Evolutionary conservation across 2,329 filamentous ascomycete species (phyloP), one percentile per base, ranked within the genome.

Genomic region (Fusarium circinatum): DNA sequence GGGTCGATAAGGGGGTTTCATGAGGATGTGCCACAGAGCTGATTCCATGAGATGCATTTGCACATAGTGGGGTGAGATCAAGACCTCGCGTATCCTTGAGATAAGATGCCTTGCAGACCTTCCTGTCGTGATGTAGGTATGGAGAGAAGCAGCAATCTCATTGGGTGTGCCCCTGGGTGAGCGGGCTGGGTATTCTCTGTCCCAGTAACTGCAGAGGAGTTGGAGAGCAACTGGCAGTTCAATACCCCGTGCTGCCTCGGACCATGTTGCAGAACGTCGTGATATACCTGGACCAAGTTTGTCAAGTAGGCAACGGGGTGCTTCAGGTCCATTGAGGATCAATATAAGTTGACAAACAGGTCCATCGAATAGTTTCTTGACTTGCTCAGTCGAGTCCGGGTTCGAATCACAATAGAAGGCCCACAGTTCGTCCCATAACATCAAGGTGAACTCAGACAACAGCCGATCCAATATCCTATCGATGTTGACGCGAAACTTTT

Each of bases 41-140:
- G 82, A 82, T 60, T 83, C 82, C 72, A 81, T 79, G n/a, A 82
- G 67, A 56, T 83, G 81, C 69, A 83, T 79, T 61, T 83, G 82
- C 17, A 83, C 80, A 56, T 79, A 78, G 41, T 83, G 80, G 5
- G 82, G 82, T 1, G 81, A 81, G 18, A 82, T 57, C 2, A 83
- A 65, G 15, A 79, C 71, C 41, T 76, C 78, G 18, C 76, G 76
- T 41, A 83, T 79, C 32, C 74, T 73, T 5, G 68, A 57, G n/a
- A 83, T 74, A 18, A 83, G 78, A 4, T 76, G 70, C 18, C 61
- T 75, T 3, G 81, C 77, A 0, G 81, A 78, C 15, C 68, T 60
- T 15, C 82, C 81, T 3, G 76, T 78, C 8, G 78, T 76, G 30
- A 83, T 78, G 20, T 77, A 75, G 14, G 65, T 71, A 52, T 81